Conservation (phyloP, 352 stramenopile species). For the Pythium dissimile region DNA sequence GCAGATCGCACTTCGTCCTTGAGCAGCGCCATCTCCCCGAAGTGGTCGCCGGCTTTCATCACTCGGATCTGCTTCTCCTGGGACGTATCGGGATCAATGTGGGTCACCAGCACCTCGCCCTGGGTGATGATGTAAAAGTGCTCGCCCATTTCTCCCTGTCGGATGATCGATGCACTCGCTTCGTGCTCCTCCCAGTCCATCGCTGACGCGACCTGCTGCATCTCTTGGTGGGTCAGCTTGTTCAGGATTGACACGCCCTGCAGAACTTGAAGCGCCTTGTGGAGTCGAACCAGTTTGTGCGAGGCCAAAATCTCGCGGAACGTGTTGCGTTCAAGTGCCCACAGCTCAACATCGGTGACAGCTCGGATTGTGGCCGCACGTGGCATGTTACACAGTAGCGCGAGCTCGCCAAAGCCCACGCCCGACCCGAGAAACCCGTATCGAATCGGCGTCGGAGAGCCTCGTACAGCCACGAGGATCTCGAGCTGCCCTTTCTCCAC, state of each 20-base stretch:
- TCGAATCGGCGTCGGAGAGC: conserved; percentile 51
- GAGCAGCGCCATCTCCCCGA: conserved; percentile 93
- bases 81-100: conserved; percentile 36
- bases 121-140: conserved; percentile 81
- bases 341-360: conserved; percentile 54
- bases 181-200: conserved; percentile 85
- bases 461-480: conserved; percentile 57
- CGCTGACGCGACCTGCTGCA: conserved; percentile 63
- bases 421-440: conserved; percentile 60
- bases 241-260: conserved; percentile 59
- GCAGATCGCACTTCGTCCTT: conserved; percentile 90
- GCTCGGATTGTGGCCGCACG: conserved; percentile 91
- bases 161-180: conserved; percentile 49
- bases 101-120: conserved; percentile 68
- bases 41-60: conserved; percentile 83
- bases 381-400: conserved; percentile 96
- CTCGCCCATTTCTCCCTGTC: conserved; percentile 69
- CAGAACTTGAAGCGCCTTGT: conserved; percentile 58
- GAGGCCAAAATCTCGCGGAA: conserved; percentile 75
- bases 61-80: conserved; percentile 53
- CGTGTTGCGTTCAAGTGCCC: conserved; percentile 67
- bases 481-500: conserved; percentile 63
- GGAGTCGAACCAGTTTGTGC: conserved; percentile 60
- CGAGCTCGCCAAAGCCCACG: conserved; percentile 94
- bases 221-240: conserved; percentile 58